phyloP scores from a whole-genome alignment of 768 basidiomycete genomes.

The Leccinum broughii region DNA sequence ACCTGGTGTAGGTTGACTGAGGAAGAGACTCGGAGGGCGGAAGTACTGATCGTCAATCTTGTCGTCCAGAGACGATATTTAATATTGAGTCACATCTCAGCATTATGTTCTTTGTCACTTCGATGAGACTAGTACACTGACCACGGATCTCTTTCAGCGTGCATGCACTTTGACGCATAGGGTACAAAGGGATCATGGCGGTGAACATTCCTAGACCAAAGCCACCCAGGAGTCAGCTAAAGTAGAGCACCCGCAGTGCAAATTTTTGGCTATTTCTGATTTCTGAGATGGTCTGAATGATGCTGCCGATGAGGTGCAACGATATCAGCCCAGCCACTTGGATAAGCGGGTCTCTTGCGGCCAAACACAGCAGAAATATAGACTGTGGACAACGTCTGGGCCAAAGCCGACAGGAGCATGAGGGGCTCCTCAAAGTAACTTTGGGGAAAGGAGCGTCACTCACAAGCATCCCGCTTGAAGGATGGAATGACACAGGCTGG shows the following conservation, averaged over 20 bases:
- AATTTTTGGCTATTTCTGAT: slow-evolving; percentile 39
- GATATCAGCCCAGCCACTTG: slow-evolving; percentile 42
- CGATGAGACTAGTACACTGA: slow-evolving; percentile 48
- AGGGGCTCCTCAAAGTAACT: neutral
- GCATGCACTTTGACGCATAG: slow-evolving; percentile 49
- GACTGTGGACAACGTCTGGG: slow-evolving; percentile 37
- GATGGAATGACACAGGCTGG: slow-evolving; percentile 49
- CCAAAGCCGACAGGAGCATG: slow-evolving; percentile 37
- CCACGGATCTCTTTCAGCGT: slow-evolving; percentile 48
- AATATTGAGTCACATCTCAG: slow-evolving; percentile 28
- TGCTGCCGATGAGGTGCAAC: slow-evolving; percentile 42
- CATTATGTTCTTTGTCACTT: slow-evolving; percentile 35
- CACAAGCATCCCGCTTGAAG: slow-evolving; percentile 52
- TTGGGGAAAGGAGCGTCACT: slow-evolving; percentile 10
- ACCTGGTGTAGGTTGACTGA: no score
- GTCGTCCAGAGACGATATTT: no score
- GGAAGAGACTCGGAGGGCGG: no score
- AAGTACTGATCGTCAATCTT: no score
- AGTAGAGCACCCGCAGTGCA: slow-evolving; percentile 42
- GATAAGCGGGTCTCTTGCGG: slow-evolving; percentile 44
- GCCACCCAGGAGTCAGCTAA: slow-evolving; percentile 59
- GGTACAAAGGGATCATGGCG: slow-evolving; percentile 43
- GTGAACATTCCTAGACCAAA: slow-evolving; percentile 58
- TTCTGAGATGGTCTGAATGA: slow-evolving; percentile 45
- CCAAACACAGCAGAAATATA: slow-evolving; percentile 45